Percentiles rank a stretch among this genome's conserved stretches.
phyloP scores from a whole-genome alignment of 768 basidiomycete species.

The Kwoniella sp. region DNA sequence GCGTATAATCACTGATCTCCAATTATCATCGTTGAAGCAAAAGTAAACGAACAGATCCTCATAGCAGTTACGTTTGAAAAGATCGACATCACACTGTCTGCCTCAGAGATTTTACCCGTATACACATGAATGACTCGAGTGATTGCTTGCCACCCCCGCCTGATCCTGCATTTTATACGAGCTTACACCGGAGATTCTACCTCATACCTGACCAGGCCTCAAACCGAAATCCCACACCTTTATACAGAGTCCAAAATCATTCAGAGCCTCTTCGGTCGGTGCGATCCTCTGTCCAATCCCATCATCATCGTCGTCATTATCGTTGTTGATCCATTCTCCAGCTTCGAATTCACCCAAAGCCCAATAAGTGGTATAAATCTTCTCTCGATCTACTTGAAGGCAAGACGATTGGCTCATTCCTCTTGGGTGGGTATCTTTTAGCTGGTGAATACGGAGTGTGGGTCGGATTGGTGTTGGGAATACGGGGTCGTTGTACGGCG shows the following conservation, averaged over 20 bases:
- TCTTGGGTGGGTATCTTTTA: slow-evolving; percentile 6
- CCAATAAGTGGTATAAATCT: slow-evolving; percentile 28
- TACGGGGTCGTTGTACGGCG: slow-evolving; percentile 7
- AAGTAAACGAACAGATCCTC: no score
- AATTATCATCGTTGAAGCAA: no score
- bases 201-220: neutral
- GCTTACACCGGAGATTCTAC: no score
- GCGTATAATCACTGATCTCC: no score
- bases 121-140: no score
- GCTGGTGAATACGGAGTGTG: neutral
- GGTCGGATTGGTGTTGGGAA: neutral
- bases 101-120: no score
- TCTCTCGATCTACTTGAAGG: slow-evolving; percentile 29
- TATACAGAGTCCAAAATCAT: slow-evolving; percentile 25
- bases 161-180: no score
- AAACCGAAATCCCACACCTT: slow-evolving; percentile 33
- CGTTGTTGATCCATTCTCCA: slow-evolving; percentile 7
- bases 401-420: slow-evolving; percentile 27
- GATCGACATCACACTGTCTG: no score
- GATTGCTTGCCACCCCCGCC: no score
- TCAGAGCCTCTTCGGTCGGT: slow-evolving; percentile 17
- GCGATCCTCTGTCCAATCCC: slow-evolving; percentile 9
- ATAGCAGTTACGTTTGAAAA: no score
- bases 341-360: slow-evolving; percentile 21
- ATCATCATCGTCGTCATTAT: no score